Conservation (phyloP, 352 stramenopile species). For the Globisporangium alternatum region DNA sequence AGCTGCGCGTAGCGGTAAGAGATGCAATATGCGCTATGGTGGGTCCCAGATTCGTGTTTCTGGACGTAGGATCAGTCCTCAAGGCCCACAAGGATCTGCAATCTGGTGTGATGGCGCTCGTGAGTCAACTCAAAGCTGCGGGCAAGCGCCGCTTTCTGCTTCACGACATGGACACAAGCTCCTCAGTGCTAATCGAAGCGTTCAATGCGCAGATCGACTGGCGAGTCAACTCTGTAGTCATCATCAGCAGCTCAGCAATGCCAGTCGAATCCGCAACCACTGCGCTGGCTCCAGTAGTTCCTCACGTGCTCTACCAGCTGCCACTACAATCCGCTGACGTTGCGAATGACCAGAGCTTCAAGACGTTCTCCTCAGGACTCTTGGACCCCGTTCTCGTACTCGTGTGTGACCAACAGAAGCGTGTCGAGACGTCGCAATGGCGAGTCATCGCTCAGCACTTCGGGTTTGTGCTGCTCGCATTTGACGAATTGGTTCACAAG, state of each 20-base stretch:
- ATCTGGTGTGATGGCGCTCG: conserved; percentile 13
- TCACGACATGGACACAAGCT: conserved; percentile 22
- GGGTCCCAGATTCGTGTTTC: conserved; percentile 25
- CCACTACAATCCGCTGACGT: background rate
- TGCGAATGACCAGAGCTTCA: conserved; percentile 3
- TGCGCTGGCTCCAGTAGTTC: background rate
- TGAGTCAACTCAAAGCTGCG: conserved; percentile 17
- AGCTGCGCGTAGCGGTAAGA: background rate
- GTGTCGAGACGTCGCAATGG: conserved; percentile 6
- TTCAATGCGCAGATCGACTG: conserved; percentile 20
- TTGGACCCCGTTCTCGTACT: conserved; percentile 37
- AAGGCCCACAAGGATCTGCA: conserved; percentile 4
- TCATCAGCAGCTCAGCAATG: conserved; percentile 12
- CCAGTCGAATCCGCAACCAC: background rate
- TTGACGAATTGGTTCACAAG: conserved; percentile 20
- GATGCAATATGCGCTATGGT: background rate
- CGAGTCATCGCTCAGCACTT: conserved; percentile 19
- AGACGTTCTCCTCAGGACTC: conserved; percentile 24
- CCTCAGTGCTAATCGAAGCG: background rate
- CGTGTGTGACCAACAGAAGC: conserved; percentile 21
- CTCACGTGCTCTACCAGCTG: conserved; percentile 5
- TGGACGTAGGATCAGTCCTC: conserved; percentile 28
- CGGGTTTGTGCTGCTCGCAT: conserved; percentile 25
- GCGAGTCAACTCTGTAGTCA: conserved; percentile 25
- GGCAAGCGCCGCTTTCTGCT: conserved; percentile 28